Evolutionary conservation across 768 basidiomycete species (phyloP).

Genomic region (Rubroboletus satanas): DNA sequence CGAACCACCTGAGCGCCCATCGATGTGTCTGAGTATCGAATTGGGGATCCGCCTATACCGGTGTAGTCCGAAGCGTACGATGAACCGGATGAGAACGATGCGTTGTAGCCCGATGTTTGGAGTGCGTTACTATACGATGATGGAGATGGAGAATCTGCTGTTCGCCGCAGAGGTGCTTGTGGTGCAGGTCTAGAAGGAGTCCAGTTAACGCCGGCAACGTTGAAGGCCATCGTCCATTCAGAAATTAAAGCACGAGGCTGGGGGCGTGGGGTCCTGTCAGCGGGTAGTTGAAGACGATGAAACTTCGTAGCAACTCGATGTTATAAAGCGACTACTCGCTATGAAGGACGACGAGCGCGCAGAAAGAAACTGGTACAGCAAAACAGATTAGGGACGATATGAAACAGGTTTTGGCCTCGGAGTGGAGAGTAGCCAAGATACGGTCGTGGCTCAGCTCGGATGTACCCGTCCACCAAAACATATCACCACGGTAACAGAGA

Average conservation of each 20-base stretch:
- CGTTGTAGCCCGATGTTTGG: constrained; percentile 53
- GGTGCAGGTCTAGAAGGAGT: constrained; percentile 80
- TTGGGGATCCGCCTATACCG: constrained; percentile 79
- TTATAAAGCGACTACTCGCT: constrained; percentile 3
- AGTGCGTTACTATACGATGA: constrained; percentile 39
- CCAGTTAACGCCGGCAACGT: constrained; percentile 53
- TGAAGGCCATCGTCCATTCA: constrained; percentile 42
- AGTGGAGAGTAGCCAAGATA: not conserved
- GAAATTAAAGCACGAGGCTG: constrained; percentile 16
- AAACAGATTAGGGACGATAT: not conserved
- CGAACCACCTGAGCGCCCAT: constrained; percentile 51
- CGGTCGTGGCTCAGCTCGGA: constrained; percentile 22
- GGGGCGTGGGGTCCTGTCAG: not conserved
- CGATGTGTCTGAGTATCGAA: constrained; percentile 40
- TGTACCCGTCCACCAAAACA: constrained; percentile 25
- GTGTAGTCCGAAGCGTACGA: constrained; percentile 67
- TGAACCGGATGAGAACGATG: constrained; percentile 56
- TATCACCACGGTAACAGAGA: constrained; percentile 31
- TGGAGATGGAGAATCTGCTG: constrained; percentile 33
- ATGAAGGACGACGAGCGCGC: constrained; percentile 4
- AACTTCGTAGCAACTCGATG: not conserved
- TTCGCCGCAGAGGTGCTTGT: constrained; percentile 55
- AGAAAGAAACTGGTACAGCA: not conserved
- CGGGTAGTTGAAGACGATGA: not conserved
- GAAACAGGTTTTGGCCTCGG: not conserved